These are phyloP conservation scores for Babesia bigemina DNA, from an alignment of 169 alveolate species.

Conservation along the genomic window DNA sequence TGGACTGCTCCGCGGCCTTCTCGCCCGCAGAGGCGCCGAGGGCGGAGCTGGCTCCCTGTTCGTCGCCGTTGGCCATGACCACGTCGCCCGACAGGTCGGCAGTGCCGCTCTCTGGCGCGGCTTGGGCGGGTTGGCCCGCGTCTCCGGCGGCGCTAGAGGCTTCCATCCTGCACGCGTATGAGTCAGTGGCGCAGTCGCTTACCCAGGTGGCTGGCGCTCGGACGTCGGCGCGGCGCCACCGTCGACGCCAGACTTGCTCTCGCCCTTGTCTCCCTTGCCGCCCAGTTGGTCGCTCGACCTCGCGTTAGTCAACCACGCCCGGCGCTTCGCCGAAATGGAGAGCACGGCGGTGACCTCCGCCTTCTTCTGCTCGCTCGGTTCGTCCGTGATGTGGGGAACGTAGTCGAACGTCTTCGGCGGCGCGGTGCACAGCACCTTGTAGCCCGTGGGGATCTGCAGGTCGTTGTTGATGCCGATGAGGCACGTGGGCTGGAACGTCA, in stretches of 20 bases:
- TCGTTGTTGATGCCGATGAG: slow-evolving; percentile 84
- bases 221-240: slow-evolving; percentile 72
- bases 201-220: slow-evolving; percentile 71
- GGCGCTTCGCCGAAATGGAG: slow-evolving; percentile 79
- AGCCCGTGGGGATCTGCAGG: slow-evolving; percentile 84
- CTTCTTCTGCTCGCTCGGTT: slow-evolving; percentile 76
- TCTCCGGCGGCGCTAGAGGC: slow-evolving; percentile 79
- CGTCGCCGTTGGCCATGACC: slow-evolving; percentile 57
- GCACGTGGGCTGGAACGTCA: slow-evolving; percentile 91
- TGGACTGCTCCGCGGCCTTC: slow-evolving; percentile 37
- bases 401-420: slow-evolving; percentile 76
- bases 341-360: slow-evolving; percentile 85
- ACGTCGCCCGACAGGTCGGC: slow-evolving; percentile 50
- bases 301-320: slow-evolving; percentile 61
- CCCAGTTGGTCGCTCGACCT: slow-evolving; percentile 50
- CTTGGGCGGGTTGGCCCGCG: slow-evolving; percentile 77
- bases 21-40: slow-evolving; percentile 31
- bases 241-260: slow-evolving; percentile 62
- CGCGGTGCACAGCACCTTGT: slow-evolving; percentile 82
- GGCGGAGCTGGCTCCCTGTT: slow-evolving; percentile 2
- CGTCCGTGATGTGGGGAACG: slow-evolving; percentile 77
- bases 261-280: slow-evolving; percentile 26
- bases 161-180: slow-evolving; percentile 48
- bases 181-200: neutral
- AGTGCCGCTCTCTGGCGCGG: slow-evolving; percentile 69